Evolutionary conservation across 257 asterid genomes (phyloP).

Genomic region (Solanum acaule): DNA sequence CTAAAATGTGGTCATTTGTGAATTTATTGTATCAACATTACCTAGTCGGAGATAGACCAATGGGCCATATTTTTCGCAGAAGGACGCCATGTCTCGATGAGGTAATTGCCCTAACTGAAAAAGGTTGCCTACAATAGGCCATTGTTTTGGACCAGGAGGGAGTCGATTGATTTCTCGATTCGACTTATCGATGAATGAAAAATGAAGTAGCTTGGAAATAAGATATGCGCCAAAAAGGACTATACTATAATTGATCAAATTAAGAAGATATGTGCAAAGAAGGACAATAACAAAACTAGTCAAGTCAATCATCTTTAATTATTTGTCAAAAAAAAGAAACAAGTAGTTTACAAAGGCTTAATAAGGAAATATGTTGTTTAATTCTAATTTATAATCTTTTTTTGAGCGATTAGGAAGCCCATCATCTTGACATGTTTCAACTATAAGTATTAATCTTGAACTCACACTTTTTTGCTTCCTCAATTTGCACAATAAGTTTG

Average conservation of each 20-base stretch:
- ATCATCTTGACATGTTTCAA: background rate
- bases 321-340: background rate
- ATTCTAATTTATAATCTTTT: background rate
- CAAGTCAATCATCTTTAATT: background rate
- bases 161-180: constrained; percentile 6
- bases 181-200: background rate
- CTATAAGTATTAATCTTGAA: background rate
- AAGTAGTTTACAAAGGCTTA: background rate
- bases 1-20: background rate
- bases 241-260: background rate
- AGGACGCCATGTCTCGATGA: constrained; percentile 64
- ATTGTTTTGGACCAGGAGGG: constrained; percentile 78
- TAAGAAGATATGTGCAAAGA: background rate
- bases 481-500: background rate
- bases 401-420: background rate
- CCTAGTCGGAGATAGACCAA: constrained; percentile 76
- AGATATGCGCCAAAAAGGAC: background rate
- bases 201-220: background rate
- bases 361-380: background rate
- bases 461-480: background rate
- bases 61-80: constrained; percentile 75
- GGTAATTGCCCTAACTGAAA: constrained; percentile 70
- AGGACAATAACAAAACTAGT: background rate
- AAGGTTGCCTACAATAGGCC: constrained; percentile 93
- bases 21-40: background rate